Base-by-base conservation (phyloP, 441 rosid genomes). In the Melastoma candidum region DNA sequence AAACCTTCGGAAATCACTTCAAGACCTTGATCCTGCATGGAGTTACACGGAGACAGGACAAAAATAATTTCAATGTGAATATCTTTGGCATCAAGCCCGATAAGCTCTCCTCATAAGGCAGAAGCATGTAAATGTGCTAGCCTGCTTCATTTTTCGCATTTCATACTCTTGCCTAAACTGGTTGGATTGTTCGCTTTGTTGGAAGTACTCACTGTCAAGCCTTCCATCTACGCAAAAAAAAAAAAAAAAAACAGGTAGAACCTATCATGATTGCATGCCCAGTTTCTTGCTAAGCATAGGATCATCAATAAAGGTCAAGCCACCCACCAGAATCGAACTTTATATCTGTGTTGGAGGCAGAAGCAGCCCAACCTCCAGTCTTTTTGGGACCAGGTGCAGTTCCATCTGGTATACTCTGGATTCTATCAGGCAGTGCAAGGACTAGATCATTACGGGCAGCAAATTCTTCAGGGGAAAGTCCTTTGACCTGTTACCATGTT, bases 361-460 rank as follows among this genome's bases (percentile, higher is more conserved):
- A 81, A 51, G 82, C 59, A 48, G 79, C 54, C 97, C 96, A 93
- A 51, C 85, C 93, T 49, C 93, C 82, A 68, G 73, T 59, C 60
- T 66, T 82, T 75, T 89, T 89, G 46, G 89, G 79, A 52, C 86
- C 77, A 78, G 96, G 70, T 1, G 88, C 79, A 71, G 85, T 72
- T 58, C 96, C 97, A 72, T 93, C 98, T 44, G 97, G 88, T 61
- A 86, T 89, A 58, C 81, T 83, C 73, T 89, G 83, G 71, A 93
- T 86, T 82, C 93, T 83, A 50, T 79, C 80, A 1, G 95, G 96
- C 72, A 93, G 77, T 47, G 95, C 96, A 72, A 86, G 90, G 49
- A 83, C 96, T 67, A 86, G 75, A 71, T 93, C 99, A 74, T 83
- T 83, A 46, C 95, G 87, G 12, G 90, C 90, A 67, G 88, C 71